Evolutionary conservation across 2,329 filamentous ascomycete species (phyloP).

Genomic region (Alternaria rosae): DNA sequence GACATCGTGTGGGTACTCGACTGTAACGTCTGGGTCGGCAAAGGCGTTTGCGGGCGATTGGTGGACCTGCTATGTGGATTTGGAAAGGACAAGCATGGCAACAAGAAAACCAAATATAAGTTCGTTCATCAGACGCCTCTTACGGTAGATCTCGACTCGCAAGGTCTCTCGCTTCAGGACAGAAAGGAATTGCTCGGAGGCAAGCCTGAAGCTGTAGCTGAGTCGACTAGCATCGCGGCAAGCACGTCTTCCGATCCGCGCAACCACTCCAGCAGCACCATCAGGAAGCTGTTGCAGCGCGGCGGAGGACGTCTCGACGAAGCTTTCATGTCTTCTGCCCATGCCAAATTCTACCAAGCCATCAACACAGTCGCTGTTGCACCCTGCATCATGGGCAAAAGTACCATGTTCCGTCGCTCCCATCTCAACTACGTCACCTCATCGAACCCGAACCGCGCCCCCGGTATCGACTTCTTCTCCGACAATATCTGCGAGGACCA

Average conservation of each 20-base stretch:
- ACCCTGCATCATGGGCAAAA: constrained; percentile 94
- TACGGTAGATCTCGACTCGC: constrained; percentile 71
- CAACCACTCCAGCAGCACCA: constrained; percentile 31
- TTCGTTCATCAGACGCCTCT: constrained; percentile 95
- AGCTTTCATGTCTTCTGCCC: constrained; percentile 89
- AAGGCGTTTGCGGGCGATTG: constrained; percentile 82
- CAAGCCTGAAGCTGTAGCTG: constrained; percentile 19
- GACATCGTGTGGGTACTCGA: constrained; percentile 95
- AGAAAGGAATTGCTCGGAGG: constrained; percentile 43
- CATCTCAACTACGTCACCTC: constrained; percentile 79
- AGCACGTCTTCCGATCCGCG: constrained; percentile 35
- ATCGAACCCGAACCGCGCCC: constrained; percentile 60
- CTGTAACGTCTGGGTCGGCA: constrained; percentile 92
- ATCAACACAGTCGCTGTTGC: constrained; percentile 93
- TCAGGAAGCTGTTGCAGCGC: constrained; percentile 39
- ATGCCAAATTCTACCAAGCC: constrained; percentile 96
- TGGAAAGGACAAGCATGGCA: constrained; percentile 43
- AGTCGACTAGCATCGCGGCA: constrained; percentile 36
- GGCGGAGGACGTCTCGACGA: constrained; percentile 90
- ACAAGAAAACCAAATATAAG: constrained; percentile 66
- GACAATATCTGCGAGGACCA: constrained; percentile 98
- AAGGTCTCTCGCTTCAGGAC: constrained; percentile 35
- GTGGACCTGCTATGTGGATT: constrained; percentile 84
- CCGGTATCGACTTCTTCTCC: constrained; percentile 90
- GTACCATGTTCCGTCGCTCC: constrained; percentile 95